Conservation (phyloP, 345 rosid species). For the Litchi chinensis region DNA sequence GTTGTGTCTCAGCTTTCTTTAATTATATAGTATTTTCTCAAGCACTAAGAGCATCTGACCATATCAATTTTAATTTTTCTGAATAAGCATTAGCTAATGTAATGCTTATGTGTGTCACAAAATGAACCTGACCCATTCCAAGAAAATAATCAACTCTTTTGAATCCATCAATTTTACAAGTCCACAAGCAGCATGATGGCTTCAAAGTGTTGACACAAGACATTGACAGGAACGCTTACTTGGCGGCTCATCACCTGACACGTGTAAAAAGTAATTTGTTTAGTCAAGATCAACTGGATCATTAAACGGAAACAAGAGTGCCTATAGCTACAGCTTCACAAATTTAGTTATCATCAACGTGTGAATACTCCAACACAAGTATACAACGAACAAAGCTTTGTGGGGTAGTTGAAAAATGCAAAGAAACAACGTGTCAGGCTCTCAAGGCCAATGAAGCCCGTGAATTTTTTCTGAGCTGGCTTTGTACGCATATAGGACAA, state of each 20-base stretch:
- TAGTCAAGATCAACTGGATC: not conserved
- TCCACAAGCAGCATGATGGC: not conserved
- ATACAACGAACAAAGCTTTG: not conserved
- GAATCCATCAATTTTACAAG: not conserved
- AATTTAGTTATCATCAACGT: conserved; percentile 4
- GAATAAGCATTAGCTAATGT: not conserved
- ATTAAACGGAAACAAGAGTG: not conserved
- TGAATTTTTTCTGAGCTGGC: conserved; percentile 1
- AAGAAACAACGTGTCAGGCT: not conserved
- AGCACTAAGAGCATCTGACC: conserved; percentile 6
- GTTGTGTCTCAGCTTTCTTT: not conserved
- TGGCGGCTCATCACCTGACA: not conserved
- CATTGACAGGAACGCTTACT: not conserved
- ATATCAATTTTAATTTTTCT: not conserved
- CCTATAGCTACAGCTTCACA: not conserved
- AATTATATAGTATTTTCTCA: not conserved
- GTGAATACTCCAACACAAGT: not conserved
- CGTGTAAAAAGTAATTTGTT: not conserved
- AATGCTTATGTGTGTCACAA: not conserved
- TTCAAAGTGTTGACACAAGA: not conserved
- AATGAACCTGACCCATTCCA: not conserved
- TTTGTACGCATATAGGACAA: not conserved
- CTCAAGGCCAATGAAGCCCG: not conserved
- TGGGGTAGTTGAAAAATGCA: conserved; percentile 12
- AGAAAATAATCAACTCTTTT: not conserved